Evolutionary conservation across 2,329 filamentous ascomycete species (phyloP).

Genomic region (Malbranchea zuffiana): DNA sequence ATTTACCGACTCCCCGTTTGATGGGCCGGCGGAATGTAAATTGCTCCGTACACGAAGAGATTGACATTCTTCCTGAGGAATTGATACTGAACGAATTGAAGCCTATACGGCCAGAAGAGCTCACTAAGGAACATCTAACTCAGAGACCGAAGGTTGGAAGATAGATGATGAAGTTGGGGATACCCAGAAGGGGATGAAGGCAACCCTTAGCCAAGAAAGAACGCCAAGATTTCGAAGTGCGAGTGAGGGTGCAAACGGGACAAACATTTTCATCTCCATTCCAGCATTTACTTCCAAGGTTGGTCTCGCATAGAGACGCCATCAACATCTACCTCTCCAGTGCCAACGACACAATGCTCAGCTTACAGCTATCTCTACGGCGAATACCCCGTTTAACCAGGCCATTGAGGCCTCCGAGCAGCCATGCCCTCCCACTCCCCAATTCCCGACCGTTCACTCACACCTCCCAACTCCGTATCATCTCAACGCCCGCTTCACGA

Average conservation of each 20-base stretch:
- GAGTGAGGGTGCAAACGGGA: constrained; percentile 11
- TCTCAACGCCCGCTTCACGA: constrained; percentile 41
- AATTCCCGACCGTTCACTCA: constrained; percentile 47
- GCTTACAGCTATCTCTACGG: constrained; percentile 25
- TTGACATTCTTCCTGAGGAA: too few relatives aligned
- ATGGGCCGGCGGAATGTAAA: too few relatives aligned
- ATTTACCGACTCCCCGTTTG: too few relatives aligned
- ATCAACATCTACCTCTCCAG: background rate
- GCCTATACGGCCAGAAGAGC: too few relatives aligned
- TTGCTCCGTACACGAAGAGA: too few relatives aligned
- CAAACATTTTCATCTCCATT: constrained; percentile 11
- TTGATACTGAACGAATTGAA: too few relatives aligned
- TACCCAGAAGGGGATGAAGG: too few relatives aligned
- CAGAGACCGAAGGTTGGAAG: too few relatives aligned
- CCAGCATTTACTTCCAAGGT: constrained; percentile 1
- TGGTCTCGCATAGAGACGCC: constrained; percentile 9
- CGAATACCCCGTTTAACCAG: constrained; percentile 33
- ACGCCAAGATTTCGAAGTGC: background rate
- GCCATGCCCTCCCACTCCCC: constrained; percentile 12
- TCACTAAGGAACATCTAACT: too few relatives aligned
- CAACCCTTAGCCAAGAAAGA: too few relatives aligned
- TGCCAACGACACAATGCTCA: constrained; percentile 22
- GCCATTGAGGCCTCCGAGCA: constrained; percentile 28
- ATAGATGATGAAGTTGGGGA: too few relatives aligned
- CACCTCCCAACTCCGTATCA: constrained; percentile 43